Conservation (phyloP, 257 asterid species). For the Nicotiana otophora region DNA sequence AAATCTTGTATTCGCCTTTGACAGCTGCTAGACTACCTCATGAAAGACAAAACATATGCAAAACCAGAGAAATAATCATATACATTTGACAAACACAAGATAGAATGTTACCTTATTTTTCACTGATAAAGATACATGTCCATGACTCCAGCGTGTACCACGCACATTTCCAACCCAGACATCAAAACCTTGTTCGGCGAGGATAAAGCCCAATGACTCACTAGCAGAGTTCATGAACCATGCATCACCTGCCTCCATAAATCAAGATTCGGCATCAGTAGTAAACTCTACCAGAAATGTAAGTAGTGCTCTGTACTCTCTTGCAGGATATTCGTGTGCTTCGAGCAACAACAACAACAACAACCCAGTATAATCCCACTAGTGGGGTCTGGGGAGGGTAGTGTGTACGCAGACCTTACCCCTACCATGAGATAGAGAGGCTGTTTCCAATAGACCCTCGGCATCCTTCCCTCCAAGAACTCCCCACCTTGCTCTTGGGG, state of each 20-base stretch:
- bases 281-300: background rate
- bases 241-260: conserved; percentile 89
- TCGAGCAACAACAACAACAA: no score
- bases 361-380: no score
- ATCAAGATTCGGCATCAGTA: conserved; percentile 1
- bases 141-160: conserved; percentile 99
- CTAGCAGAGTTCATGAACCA: conserved; percentile 82
- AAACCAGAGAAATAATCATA: background rate
- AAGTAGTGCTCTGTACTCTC: background rate
- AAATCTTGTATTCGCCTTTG: background rate
- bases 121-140: conserved; percentile 63
- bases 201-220: conserved; percentile 90
- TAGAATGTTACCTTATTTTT: conserved; percentile 49
- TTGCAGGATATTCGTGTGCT: background rate
- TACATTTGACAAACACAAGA: background rate
- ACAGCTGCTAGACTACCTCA: background rate
- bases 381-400: no score
- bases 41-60: conserved; percentile 10
- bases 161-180: conserved; percentile 99
- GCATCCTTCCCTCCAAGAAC: no score
- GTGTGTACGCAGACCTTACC: no score
- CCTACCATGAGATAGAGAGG: no score
- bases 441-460: no score
- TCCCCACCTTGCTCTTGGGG: no score
- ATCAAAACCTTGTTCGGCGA: conserved; percentile 87